These are phyloP conservation scores for Leccinum pellstonianum DNA, from an alignment of 768 basidiomycete species.

Conservation along the genomic window DNA sequence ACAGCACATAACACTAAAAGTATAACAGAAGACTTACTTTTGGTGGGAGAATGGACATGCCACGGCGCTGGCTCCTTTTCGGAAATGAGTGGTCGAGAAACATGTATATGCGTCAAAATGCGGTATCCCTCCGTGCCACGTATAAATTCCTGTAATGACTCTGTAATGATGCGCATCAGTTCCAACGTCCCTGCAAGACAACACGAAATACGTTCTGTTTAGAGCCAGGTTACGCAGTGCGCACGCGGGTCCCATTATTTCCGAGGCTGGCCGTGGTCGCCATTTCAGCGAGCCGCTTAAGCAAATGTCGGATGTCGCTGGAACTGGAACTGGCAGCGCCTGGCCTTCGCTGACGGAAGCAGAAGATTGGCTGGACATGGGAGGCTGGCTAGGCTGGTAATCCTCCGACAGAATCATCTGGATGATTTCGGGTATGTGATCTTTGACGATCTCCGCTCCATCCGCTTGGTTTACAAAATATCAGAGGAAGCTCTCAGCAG, in stretches of 20 bases:
- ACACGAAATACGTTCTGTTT: slow-evolving; percentile 7
- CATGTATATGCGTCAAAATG: not conserved
- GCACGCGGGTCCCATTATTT: slow-evolving; percentile 27
- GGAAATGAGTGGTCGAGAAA: not conserved
- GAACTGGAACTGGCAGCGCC: too few relatives aligned
- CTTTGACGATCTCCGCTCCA: not conserved
- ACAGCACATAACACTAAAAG: not conserved
- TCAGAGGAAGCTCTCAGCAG: not conserved
- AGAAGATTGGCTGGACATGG: too few relatives aligned
- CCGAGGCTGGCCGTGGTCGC: slow-evolving; percentile 9
- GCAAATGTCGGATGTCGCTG: too few relatives aligned
- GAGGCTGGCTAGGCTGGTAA: too few relatives aligned
- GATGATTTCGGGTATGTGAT: not conserved
- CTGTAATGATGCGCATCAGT: not conserved
- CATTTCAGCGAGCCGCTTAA: not conserved
- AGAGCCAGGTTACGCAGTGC: slow-evolving; percentile 23
- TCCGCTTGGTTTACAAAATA: not conserved
- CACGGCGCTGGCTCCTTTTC: not conserved
- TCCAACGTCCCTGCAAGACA: not conserved
- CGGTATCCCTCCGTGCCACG: not conserved
- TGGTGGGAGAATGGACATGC: not conserved
- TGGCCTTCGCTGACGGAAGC: too few relatives aligned
- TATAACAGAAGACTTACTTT: not conserved
- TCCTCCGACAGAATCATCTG: not conserved
- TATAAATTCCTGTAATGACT: not conserved